A percentile compares a stretch with the other conserved stretches of the same genome.
Evolutionary conservation across 2,329 filamentous ascomycete species (phyloP).

Genomic region (Teratosphaeriaceae sp.): DNA sequence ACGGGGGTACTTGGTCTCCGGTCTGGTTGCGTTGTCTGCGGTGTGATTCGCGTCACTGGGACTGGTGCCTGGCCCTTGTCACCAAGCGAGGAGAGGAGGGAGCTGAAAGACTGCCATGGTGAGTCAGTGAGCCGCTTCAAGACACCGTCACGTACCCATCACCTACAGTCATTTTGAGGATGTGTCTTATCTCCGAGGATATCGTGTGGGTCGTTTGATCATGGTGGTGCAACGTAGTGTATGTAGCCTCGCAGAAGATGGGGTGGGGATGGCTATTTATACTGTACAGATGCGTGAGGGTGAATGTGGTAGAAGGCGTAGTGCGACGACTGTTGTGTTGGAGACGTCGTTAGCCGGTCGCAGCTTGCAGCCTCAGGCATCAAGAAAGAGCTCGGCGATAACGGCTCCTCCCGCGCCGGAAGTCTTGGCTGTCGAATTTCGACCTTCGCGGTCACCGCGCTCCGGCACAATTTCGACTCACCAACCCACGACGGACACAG

Average conservation of each 20-base stretch:
- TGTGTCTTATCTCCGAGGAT: neutral
- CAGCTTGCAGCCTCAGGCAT: neutral
- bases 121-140: conserved; percentile 12
- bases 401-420: too few species aligned
- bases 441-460: too few species aligned
- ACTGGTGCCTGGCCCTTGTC: conserved; percentile 18
- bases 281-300: too few species aligned
- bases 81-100: conserved; percentile 24
- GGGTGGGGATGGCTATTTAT: neutral
- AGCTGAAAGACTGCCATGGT: conserved; percentile 23
- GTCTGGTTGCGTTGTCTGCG: conserved; percentile 9
- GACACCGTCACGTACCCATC: conserved; percentile 1
- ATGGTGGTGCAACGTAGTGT: conserved; percentile 12
- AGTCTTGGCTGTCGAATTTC: too few species aligned
- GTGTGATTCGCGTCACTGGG: neutral
- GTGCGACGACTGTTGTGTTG: too few species aligned
- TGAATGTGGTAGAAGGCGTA: too few species aligned
- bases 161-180: conserved; percentile 6
- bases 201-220: conserved; percentile 11
- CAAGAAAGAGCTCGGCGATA: too few species aligned
- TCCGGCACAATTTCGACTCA: too few species aligned
- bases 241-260: conserved; percentile 1
- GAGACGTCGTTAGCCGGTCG: neutral
- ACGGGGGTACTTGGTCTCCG: neutral
- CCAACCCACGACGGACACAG: conserved; percentile 58